Evolutionary conservation across 2,329 filamentous ascomycete species (phyloP).

Genomic region (Coniochaeta ligniaria): DNA sequence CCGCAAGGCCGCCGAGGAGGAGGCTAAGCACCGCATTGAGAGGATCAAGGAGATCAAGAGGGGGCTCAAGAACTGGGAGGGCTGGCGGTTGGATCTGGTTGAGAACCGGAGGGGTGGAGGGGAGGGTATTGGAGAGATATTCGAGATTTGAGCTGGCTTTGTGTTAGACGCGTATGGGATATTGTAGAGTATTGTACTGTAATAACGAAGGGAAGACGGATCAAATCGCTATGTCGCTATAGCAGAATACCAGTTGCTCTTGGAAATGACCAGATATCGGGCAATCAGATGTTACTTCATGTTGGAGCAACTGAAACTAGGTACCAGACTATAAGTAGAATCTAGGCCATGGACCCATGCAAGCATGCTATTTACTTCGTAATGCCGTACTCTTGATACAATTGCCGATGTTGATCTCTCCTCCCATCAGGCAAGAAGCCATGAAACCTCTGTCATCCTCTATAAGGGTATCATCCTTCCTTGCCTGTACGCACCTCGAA

Average conservation of each 20-base stretch:
- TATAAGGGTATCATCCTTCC: background rate
- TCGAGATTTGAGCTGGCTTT: constrained; percentile 43
- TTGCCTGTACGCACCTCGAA: background rate
- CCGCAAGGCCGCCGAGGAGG: constrained; percentile 54
- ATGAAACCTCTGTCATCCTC: background rate
- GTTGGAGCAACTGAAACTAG: background rate
- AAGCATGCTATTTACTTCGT: constrained; percentile 2
- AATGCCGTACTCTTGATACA: background rate
- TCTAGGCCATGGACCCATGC: background rate
- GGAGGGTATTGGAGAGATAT: constrained; percentile 56
- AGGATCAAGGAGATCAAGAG: constrained; percentile 58
- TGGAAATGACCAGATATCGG: background rate
- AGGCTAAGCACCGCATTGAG: constrained; percentile 51
- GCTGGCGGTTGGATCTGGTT: constrained; percentile 59
- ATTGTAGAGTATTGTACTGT: background rate
- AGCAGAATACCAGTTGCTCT: background rate
- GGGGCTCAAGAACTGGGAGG: constrained; percentile 58
- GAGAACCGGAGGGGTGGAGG: constrained; percentile 50
- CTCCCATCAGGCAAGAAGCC: background rate
- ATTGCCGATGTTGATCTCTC: background rate
- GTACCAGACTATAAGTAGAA: background rate
- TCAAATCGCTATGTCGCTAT: too few relatives aligned
- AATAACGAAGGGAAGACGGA: background rate
- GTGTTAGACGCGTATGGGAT: background rate
- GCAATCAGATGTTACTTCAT: background rate